phyloP scores from a whole-genome alignment of 2,329 filamentous ascomycete genomes.

The Xylaria sp. region DNA sequence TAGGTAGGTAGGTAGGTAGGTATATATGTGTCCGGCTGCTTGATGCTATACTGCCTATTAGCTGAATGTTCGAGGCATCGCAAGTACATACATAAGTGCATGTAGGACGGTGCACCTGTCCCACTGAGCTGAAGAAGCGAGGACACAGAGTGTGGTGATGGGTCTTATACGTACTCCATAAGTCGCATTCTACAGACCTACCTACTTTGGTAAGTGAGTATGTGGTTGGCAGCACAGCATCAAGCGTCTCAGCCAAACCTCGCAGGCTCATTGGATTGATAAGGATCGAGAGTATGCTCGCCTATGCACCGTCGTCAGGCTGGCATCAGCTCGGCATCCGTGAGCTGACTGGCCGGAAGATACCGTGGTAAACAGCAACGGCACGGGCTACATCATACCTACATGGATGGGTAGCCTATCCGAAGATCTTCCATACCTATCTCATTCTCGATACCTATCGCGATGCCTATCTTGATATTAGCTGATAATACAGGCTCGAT shows the following conservation, averaged over 20 bases:
- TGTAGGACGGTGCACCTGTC: background rate
- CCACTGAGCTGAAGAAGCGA: background rate
- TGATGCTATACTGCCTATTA: background rate
- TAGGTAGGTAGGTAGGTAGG: background rate
- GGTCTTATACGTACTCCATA: background rate
- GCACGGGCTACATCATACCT: conserved; percentile 7
- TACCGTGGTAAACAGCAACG: conserved; percentile 11
- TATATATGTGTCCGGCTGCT: background rate
- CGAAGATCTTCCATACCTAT: background rate
- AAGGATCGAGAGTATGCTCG: conserved; percentile 12
- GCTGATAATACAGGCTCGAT: background rate
- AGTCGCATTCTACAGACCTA: background rate
- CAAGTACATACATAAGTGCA: background rate
- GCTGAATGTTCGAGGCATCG: background rate
- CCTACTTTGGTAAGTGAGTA: background rate
- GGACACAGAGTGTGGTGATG: background rate
- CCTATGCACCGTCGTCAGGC: conserved; percentile 10
- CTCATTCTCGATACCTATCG: background rate
- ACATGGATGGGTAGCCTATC: background rate
- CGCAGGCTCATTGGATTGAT: conserved; percentile 16
- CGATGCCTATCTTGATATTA: background rate
- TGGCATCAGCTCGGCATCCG: conserved; percentile 19
- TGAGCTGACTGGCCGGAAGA: conserved; percentile 15
- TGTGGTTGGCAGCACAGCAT: background rate
- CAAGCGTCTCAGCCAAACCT: background rate